Evolutionary conservation across 495 filamentous ascomycete species (phyloP).

Genomic region (Chaetomium cochliodes): DNA sequence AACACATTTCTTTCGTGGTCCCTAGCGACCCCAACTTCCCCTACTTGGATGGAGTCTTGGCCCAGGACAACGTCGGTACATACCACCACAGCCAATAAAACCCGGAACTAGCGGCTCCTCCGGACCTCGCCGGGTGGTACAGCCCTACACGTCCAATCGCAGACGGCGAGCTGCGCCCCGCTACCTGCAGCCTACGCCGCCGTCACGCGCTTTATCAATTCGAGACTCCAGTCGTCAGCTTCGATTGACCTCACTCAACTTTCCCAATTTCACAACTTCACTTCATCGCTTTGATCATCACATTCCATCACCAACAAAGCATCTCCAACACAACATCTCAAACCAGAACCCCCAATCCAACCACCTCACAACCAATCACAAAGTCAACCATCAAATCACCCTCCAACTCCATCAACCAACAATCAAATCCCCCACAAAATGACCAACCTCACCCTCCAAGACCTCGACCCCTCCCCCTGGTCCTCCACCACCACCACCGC

Average conservation of each 20-base stretch:
- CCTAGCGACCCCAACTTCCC: no score
- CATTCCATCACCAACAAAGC: no score
- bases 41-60: no score
- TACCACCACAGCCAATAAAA: neutral
- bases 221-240: neutral
- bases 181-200: neutral
- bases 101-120: neutral
- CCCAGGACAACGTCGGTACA: neutral
- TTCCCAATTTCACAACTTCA: no score
- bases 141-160: neutral
- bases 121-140: neutral
- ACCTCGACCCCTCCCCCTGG: neutral
- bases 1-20: no score
- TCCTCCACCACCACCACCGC: no score
- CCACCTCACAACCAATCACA: neutral
- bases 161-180: neutral
- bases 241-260: neutral
- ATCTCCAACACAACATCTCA: no score
- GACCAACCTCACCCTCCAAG: constrained; percentile 4
- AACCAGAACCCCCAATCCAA: no score
- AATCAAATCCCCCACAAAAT: neutral
- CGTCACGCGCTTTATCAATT: neutral
- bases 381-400: neutral
- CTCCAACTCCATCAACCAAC: neutral
- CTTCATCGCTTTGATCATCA: no score